Percentiles rank a stretch among this genome's conserved stretches.
Conservation (phyloP, 73 alveolate species). For the Paramecium caudatum region DNA sequence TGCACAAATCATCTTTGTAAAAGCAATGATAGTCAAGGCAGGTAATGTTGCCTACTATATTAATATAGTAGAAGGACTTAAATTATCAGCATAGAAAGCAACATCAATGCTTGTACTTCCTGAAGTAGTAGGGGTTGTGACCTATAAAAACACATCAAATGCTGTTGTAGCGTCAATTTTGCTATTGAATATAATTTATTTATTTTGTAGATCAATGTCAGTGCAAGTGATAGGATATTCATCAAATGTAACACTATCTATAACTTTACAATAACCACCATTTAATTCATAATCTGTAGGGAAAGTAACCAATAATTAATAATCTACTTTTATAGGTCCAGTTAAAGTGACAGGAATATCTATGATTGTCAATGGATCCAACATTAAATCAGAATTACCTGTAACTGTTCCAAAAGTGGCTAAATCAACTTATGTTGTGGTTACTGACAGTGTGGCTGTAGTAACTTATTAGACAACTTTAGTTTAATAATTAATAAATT, state of each 20-base stretch:
- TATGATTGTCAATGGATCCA: conserved; percentile 6
- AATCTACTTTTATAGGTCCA: neutral
- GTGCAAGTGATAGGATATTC: conserved; percentile 7
- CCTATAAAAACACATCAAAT: neutral
- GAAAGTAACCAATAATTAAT: neutral
- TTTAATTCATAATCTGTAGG: neutral
- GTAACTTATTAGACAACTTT: neutral
- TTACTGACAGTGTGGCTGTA: neutral
- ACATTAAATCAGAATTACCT: conserved; percentile 9
- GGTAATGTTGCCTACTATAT: neutral
- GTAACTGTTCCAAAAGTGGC: conserved; percentile 21
- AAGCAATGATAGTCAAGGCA: neutral
- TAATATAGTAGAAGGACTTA: neutral
- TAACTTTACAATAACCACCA: neutral
- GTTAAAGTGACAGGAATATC: neutral
- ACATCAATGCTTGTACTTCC: neutral
- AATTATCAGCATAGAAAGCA: conserved; percentile 11
- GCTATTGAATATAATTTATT: neutral
- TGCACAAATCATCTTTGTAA: neutral
- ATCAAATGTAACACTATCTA: neutral
- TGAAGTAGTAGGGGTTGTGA: neutral
- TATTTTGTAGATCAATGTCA: neutral
- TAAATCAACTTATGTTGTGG: neutral
- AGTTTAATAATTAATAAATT: neutral
- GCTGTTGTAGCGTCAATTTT: neutral